Evolutionary conservation across 805 yeast species (phyloP).

Genomic region (Lachancea lanzarotensis): DNA sequence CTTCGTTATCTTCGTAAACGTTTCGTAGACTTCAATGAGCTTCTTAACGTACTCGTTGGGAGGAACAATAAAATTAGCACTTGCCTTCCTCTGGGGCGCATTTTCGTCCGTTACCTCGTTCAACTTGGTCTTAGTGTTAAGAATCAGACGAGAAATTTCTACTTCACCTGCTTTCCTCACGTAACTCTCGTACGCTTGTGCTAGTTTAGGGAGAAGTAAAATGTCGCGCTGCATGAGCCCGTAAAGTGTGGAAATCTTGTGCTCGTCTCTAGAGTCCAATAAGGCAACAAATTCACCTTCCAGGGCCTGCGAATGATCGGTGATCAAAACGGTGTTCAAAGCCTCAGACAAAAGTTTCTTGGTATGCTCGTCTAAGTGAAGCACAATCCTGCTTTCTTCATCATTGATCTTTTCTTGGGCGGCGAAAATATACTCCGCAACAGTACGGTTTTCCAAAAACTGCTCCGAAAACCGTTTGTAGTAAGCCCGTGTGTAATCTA

Average conservation of each 20-base stretch:
- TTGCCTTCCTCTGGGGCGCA: slow-evolving; percentile 25
- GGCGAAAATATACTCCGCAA: slow-evolving; percentile 83
- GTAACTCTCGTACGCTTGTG: slow-evolving; percentile 63
- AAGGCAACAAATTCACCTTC: slow-evolving; percentile 71
- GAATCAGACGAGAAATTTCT: slow-evolving; percentile 21
- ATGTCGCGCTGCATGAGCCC: slow-evolving; percentile 71
- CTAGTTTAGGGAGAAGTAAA: slow-evolving; percentile 68
- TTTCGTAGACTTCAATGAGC: slow-evolving; percentile 60
- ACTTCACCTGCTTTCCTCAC: slow-evolving; percentile 56
- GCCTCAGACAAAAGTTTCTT: slow-evolving; percentile 69
- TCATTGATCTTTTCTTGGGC: slow-evolving; percentile 79
- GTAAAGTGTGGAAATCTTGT: slow-evolving; percentile 74
- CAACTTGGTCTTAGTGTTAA: slow-evolving; percentile 14
- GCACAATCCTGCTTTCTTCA: slow-evolving; percentile 71
- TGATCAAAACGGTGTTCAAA: slow-evolving; percentile 69
- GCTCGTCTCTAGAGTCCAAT: slow-evolving; percentile 52
- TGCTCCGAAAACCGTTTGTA: slow-evolving; percentile 53
- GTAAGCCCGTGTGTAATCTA: slow-evolving; percentile 54
- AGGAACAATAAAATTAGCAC: slow-evolving; percentile 37
- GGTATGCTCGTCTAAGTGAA: slow-evolving; percentile 81
- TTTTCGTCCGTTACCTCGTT: slow-evolving; percentile 13
- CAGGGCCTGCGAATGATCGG: slow-evolving; percentile 67
- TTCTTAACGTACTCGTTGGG: slow-evolving; percentile 79
- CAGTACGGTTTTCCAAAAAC: slow-evolving; percentile 66
- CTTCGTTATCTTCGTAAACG: slow-evolving; percentile 38